A percentile compares a stretch with the other conserved stretches of the same genome.
phyloP scores from a whole-genome alignment of 176 grass and related monocot genomes.

The Oryza rufipogon region DNA sequence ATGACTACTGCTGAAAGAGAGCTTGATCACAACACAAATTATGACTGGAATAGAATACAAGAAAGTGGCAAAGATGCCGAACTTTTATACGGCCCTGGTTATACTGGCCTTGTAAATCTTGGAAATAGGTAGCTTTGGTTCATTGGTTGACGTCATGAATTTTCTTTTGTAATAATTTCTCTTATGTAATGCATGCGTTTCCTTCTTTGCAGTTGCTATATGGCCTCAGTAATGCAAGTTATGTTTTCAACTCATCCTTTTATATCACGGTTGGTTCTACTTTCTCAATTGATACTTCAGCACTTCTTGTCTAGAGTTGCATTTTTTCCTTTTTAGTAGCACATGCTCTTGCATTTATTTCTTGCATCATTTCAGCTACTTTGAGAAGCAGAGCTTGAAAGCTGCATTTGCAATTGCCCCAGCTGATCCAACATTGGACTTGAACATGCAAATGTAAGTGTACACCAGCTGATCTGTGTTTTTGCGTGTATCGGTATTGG shows the following conservation, averaged over 20 bases:
- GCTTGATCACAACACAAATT: conserved; percentile 96
- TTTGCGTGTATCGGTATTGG: neutral
- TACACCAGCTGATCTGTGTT: neutral
- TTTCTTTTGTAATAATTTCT: conserved; percentile 33
- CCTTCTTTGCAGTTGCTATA: conserved; percentile 75
- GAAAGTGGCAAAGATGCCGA: conserved; percentile 87
- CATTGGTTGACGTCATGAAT: neutral
- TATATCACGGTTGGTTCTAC: conserved; percentile 65
- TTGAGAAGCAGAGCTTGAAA: conserved; percentile 86
- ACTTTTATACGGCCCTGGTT: conserved; percentile 87
- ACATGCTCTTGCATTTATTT: conserved; percentile 1
- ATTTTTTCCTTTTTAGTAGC: neutral
- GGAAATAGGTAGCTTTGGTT: conserved; percentile 79
- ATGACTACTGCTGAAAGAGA: conserved; percentile 99
- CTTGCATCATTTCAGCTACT: conserved; percentile 67
- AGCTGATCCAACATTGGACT: conserved; percentile 88
- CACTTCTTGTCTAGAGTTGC: conserved; percentile 22
- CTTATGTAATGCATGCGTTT: conserved; percentile 4
- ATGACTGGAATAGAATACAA: conserved; percentile 99
- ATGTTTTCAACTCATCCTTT: conserved; percentile 85
- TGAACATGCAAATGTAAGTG: conserved; percentile 98
- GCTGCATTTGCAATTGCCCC: conserved; percentile 64
- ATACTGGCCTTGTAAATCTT: conserved; percentile 92
- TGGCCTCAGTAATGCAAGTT: conserved; percentile 98
- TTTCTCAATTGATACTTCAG: neutral